phyloP scores from a whole-genome alignment of 306 rosid genomes.

The Abrus precatorius region DNA sequence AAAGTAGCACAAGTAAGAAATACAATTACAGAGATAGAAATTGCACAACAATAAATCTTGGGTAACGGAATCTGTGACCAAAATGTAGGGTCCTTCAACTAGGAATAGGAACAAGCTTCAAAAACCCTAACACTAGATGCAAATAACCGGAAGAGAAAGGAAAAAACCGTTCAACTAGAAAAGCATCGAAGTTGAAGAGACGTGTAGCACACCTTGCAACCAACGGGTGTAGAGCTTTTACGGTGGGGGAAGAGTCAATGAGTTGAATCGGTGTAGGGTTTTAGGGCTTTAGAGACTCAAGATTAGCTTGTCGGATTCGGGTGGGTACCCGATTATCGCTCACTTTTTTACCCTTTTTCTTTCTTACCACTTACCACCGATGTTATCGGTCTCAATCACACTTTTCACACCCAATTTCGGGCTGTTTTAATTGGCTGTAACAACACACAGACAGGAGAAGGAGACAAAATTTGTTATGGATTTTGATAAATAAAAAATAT shows the following conservation, averaged over 20 bases:
- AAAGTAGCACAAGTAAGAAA: not conserved
- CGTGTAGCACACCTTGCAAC: not conserved
- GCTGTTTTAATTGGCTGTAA: too few relatives aligned
- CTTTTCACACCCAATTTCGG: too few relatives aligned
- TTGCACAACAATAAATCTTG: not conserved
- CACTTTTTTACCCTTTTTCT: too few relatives aligned
- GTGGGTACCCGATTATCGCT: not conserved
- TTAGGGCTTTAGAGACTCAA: constrained; percentile 36
- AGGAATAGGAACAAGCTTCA: not conserved
- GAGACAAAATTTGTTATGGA: too few relatives aligned
- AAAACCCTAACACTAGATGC: constrained; percentile 13
- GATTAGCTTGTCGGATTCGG: constrained; percentile 15
- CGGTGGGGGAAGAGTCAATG: not conserved
- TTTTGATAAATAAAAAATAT: too few relatives aligned
- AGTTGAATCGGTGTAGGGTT: constrained; percentile 38
- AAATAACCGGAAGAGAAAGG: not conserved
- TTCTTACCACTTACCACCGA: too few relatives aligned
- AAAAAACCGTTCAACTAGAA: not conserved
- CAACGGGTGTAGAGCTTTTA: not conserved
- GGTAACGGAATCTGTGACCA: not conserved
- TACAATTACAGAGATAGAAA: not conserved
- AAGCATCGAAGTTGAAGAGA: not conserved
- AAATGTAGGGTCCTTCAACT: not conserved
- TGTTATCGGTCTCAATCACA: too few relatives aligned
- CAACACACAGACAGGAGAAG: too few relatives aligned